Conservation (phyloP, 1,139 yeast species). For the Pichia sp. region DNA sequence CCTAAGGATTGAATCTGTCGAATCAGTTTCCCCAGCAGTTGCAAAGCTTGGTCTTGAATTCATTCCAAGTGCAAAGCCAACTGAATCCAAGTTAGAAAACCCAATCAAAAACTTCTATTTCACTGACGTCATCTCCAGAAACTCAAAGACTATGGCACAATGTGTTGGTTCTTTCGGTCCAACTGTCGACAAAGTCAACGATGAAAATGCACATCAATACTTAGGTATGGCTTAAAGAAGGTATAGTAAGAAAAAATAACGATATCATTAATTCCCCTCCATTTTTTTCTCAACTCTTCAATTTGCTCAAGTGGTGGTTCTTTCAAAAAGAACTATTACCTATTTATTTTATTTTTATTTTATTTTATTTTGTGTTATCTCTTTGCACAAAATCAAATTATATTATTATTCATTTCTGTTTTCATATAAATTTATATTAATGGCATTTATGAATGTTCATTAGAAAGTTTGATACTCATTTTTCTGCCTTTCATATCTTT, state of each 20-base stretch:
- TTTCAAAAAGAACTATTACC: not conserved
- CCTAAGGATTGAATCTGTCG: slow-evolving; percentile 70
- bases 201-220: slow-evolving; percentile 38
- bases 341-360: slow-evolving; percentile 10
- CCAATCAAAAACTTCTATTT: slow-evolving; percentile 82
- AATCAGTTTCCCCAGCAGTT: slow-evolving; percentile 57
- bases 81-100: slow-evolving; percentile 47
- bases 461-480: slow-evolving; percentile 3
- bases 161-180: slow-evolving; percentile 68
- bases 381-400: slow-evolving; percentile 2
- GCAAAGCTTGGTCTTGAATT: slow-evolving; percentile 52
- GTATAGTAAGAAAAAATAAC: not conserved
- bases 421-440: slow-evolving; percentile 7
- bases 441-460: slow-evolving; percentile 9
- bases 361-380: slow-evolving; percentile 6
- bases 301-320: not conserved
- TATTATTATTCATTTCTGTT: slow-evolving; percentile 19
- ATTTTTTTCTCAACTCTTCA: slow-evolving; percentile 7
- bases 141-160: slow-evolving; percentile 88
- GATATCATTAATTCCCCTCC: slow-evolving; percentile 3
- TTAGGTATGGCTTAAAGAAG: slow-evolving; percentile 27
- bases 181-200: slow-evolving; percentile 54
- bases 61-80: slow-evolving; percentile 40
- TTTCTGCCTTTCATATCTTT: not conserved
- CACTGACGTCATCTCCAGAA: slow-evolving; percentile 83